These are phyloP conservation scores for Priceomyces melissophilus DNA, from an alignment of 805 yeast species.

Conservation along the genomic window DNA sequence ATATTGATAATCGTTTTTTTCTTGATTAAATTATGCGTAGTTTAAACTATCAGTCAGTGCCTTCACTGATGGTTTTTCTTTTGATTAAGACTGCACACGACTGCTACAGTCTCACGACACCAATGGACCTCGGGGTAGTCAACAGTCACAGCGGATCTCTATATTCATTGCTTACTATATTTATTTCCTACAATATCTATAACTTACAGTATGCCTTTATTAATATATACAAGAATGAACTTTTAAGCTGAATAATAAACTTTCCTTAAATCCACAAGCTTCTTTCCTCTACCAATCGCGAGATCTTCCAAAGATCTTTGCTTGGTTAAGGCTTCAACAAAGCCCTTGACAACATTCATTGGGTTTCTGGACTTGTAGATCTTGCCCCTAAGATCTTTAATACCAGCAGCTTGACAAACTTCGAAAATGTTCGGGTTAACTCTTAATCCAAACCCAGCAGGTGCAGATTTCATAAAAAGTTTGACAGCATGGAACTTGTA, in stretches of 20 bases:
- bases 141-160: no score
- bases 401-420: slow-evolving; percentile 90
- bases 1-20: not conserved
- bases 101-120: not conserved
- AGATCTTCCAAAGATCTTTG: slow-evolving; percentile 84
- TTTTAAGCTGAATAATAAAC: slow-evolving; percentile 64
- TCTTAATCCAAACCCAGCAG: slow-evolving; percentile 90
- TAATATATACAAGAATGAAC: slow-evolving; percentile 8
- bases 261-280: slow-evolving; percentile 87
- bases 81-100: slow-evolving; percentile 2
- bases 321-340: slow-evolving; percentile 76
- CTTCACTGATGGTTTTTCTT: not conserved
- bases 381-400: slow-evolving; percentile 88
- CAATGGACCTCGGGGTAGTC: no score
- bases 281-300: slow-evolving; percentile 91
- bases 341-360: slow-evolving; percentile 90
- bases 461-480: slow-evolving; percentile 77
- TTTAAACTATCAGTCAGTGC: not conserved
- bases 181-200: not conserved
- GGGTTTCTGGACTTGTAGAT: slow-evolving; percentile 89
- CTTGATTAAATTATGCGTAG: not conserved
- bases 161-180: not conserved
- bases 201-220: not conserved
- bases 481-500: slow-evolving; percentile 85
- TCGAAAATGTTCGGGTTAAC: slow-evolving; percentile 89